A percentile compares a stretch with the other conserved stretches of the same genome.
These are phyloP conservation scores for Luvunga scandens DNA, from an alignment of 345 rosid genomes.

Conservation along the genomic window DNA sequence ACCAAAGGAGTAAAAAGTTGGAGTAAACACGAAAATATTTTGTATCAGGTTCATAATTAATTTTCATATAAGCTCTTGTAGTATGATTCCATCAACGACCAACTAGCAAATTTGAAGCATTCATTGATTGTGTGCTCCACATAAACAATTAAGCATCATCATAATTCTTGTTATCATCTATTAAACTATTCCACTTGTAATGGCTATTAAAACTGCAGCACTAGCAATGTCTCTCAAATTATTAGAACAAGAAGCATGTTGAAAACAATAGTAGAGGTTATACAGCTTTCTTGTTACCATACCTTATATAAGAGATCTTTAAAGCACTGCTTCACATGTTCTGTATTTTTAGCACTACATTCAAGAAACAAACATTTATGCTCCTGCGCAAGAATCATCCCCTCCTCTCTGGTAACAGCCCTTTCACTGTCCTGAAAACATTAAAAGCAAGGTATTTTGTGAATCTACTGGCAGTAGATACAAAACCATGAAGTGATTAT, in stretches of 20 bases:
- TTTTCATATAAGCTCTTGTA: not conserved
- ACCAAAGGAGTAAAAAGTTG: not conserved
- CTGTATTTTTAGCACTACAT: slow-evolving; percentile 78
- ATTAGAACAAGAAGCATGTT: not conserved
- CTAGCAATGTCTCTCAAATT: not conserved
- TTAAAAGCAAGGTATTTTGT: not conserved
- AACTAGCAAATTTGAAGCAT: not conserved
- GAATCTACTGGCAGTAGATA: not conserved
- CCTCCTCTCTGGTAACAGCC: slow-evolving; percentile 81
- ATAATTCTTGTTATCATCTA: not conserved
- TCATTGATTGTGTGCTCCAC: not conserved
- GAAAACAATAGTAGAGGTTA: not conserved
- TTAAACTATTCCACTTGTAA: not conserved
- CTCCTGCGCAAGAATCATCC: slow-evolving; percentile 67
- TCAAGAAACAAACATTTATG: slow-evolving; percentile 75
- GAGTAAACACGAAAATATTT: not conserved
- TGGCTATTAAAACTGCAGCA: not conserved
- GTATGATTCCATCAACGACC: not conserved
- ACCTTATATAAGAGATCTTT: slow-evolving; percentile 75
- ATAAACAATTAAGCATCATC: not conserved
- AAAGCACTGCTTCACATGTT: slow-evolving; percentile 68
- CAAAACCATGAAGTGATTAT: not conserved
- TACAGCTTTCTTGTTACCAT: not conserved
- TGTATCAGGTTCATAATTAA: not conserved
- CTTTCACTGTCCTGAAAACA: slow-evolving; percentile 71